Percentiles rank a stretch among this genome's conserved stretches.
Evolutionary conservation across 805 yeast species (phyloP).

Genomic region (Yamadazyma tumulicola): DNA sequence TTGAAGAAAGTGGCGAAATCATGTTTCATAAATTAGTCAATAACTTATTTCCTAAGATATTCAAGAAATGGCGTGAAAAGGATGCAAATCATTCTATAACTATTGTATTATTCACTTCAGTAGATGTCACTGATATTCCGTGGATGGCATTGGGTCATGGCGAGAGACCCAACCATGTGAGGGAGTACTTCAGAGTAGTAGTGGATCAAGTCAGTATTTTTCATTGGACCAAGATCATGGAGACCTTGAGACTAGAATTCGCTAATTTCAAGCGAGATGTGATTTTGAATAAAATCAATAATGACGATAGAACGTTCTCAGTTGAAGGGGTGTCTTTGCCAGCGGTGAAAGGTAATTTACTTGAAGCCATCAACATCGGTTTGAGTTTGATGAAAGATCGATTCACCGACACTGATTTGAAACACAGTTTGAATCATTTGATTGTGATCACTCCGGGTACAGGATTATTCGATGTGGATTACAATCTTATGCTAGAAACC

Average conservation of each 20-base stretch:
- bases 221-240: slow-evolving; percentile 92
- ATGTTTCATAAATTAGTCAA: slow-evolving; percentile 90
- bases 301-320: slow-evolving; percentile 8
- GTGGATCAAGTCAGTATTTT: slow-evolving; percentile 90
- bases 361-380: slow-evolving; percentile 85
- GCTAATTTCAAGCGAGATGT: slow-evolving; percentile 77
- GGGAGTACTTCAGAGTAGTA: slow-evolving; percentile 86
- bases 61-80: slow-evolving; percentile 79
- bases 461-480: slow-evolving; percentile 90
- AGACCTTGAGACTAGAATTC: slow-evolving; percentile 78
- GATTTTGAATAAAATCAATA: slow-evolving; percentile 36
- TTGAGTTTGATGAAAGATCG: slow-evolving; percentile 73
- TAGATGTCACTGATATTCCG: slow-evolving; percentile 53
- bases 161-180: slow-evolving; percentile 61
- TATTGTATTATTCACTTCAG: slow-evolving; percentile 80
- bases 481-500: slow-evolving; percentile 68
- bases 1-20: slow-evolving; percentile 94
- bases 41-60: slow-evolving; percentile 85
- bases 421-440: slow-evolving; percentile 89
- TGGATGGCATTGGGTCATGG: slow-evolving; percentile 66
- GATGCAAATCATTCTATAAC: slow-evolving; percentile 91
- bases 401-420: slow-evolving; percentile 77
- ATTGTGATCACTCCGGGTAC: slow-evolving; percentile 88
- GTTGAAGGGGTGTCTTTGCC: slow-evolving; percentile 72
- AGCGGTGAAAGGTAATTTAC: slow-evolving; percentile 80